These are phyloP conservation scores for Cutaneotrichosporon cutaneum DNA, from an alignment of 1,284 basidiomycete genomes.

Conservation along the genomic window DNA sequence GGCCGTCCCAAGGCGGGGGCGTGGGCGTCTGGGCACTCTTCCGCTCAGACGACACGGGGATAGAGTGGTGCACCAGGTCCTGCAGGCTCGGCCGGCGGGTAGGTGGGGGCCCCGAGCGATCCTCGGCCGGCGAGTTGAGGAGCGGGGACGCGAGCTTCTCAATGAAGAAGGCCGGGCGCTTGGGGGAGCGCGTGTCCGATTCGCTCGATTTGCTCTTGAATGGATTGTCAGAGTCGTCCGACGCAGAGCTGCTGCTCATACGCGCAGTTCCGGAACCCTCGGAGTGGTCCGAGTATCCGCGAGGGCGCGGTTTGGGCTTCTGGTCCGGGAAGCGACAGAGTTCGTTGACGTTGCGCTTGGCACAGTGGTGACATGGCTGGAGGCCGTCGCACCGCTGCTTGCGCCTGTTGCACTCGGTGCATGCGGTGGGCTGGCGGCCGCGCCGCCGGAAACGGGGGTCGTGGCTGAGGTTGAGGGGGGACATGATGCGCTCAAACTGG, in stretches of 20 bases:
- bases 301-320: constrained; percentile 7
- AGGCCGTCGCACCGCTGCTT: constrained; percentile 36
- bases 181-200: constrained; percentile 3
- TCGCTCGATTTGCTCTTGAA: constrained; percentile 13
- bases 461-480: constrained; percentile 2
- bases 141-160: background rate
- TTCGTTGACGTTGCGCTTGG: constrained; percentile 27
- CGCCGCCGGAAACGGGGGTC: constrained; percentile 17
- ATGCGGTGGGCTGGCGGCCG: constrained; percentile 32
- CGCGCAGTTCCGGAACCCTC: background rate
- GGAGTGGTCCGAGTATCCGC: background rate
- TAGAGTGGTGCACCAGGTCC: constrained; percentile 8
- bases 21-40: constrained; percentile 13
- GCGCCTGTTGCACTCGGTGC: constrained; percentile 32
- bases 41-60: constrained; percentile 19
- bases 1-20: background rate
- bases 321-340: constrained; percentile 25
- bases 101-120: background rate
- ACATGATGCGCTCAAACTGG: constrained; percentile 18
- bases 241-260: background rate
- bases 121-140: background rate
- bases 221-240: constrained; percentile 12
- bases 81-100: constrained; percentile 7
- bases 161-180: constrained; percentile 5
- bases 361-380: constrained; percentile 30